These are phyloP conservation scores for Pyrenophora seminiperda DNA, from an alignment of 2,329 filamentous ascomycete genomes.

Conservation along the genomic window DNA sequence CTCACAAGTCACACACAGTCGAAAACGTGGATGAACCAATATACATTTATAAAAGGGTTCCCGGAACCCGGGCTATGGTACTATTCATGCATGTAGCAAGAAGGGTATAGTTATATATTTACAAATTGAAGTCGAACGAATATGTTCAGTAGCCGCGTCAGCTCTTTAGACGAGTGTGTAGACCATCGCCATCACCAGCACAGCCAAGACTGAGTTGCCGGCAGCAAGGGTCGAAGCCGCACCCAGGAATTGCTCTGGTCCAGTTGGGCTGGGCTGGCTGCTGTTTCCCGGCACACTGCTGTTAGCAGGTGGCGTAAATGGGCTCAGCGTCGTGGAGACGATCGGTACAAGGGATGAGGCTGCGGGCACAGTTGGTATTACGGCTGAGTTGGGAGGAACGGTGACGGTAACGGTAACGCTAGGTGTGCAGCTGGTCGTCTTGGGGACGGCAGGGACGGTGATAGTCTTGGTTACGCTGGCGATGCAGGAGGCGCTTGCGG, in stretches of 20 bases:
- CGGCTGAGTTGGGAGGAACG: conserved; percentile 16
- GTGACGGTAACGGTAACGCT: conserved; percentile 35
- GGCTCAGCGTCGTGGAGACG: conserved; percentile 18
- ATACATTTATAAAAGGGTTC: conserved; percentile 9
- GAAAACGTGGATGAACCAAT: background rate
- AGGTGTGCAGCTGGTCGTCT: conserved; percentile 21
- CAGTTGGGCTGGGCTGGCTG: conserved; percentile 22
- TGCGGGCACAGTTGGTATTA: conserved; percentile 13
- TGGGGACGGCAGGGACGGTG: background rate
- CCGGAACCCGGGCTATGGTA: background rate
- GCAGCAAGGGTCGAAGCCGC: conserved; percentile 18
- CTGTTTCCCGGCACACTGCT: conserved; percentile 21
- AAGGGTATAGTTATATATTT: conserved; percentile 13
- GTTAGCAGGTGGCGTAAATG: conserved; percentile 31
- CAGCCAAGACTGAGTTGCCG: conserved; percentile 27
- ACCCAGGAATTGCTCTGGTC: conserved; percentile 31
- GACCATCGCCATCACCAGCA: conserved; percentile 24
- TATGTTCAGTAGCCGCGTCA: conserved; percentile 6
- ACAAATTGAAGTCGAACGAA: conserved; percentile 11
- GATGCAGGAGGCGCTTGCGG: conserved; percentile 15
- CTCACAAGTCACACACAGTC: too few species aligned
- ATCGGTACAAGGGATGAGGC: conserved; percentile 15
- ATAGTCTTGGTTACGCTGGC: conserved; percentile 7
- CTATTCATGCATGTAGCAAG: conserved; percentile 3
- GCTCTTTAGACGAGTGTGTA: conserved; percentile 30